phyloP scores from a whole-genome alignment of 2,329 filamentous ascomycete species.

The Stemphylium vesicarium region DNA sequence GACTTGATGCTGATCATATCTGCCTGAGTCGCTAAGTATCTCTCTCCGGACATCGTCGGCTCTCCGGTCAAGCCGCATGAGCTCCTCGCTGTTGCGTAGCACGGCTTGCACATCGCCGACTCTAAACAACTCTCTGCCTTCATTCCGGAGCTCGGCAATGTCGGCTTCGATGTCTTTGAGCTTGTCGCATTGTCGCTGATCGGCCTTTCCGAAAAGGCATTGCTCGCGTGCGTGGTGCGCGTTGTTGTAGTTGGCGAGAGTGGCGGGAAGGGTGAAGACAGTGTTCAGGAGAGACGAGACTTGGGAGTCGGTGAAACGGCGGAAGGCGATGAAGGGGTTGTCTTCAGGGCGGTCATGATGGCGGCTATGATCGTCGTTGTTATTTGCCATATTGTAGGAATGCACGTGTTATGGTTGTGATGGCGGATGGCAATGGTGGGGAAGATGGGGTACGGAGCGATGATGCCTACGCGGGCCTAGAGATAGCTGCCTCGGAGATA shows the following conservation, averaged over 20 bases:
- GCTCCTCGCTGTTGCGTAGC: constrained; percentile 42
- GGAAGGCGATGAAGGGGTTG: constrained; percentile 67
- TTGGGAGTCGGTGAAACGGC: constrained; percentile 65
- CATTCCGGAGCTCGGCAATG: constrained; percentile 26
- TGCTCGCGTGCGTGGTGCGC: constrained; percentile 38
- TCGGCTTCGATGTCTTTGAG: constrained; percentile 32
- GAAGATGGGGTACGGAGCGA: constrained; percentile 8
- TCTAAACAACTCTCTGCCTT: constrained; percentile 35
- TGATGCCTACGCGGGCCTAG: constrained; percentile 16
- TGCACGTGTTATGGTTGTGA: constrained; percentile 8
- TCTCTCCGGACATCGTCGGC: constrained; percentile 35
- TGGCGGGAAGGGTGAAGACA: constrained; percentile 53
- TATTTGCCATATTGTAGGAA: constrained; percentile 29
- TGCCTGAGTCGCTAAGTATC: constrained; percentile 25
- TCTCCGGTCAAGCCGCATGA: constrained; percentile 33
- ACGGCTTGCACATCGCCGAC: constrained; percentile 36
- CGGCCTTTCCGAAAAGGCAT: constrained; percentile 42
- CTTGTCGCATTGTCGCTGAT: constrained; percentile 34
- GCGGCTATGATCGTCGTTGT: constrained; percentile 25
- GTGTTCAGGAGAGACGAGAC: constrained; percentile 61
- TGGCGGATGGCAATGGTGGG: constrained; percentile 3
- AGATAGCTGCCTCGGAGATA: constrained; percentile 17
- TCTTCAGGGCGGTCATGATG: constrained; percentile 29
- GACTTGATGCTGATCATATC: background rate
- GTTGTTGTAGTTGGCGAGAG: constrained; percentile 40